These are phyloP conservation scores for Cryptococcus depauperatus DNA, from an alignment of 1,284 basidiomycete species.

Conservation along the genomic window DNA sequence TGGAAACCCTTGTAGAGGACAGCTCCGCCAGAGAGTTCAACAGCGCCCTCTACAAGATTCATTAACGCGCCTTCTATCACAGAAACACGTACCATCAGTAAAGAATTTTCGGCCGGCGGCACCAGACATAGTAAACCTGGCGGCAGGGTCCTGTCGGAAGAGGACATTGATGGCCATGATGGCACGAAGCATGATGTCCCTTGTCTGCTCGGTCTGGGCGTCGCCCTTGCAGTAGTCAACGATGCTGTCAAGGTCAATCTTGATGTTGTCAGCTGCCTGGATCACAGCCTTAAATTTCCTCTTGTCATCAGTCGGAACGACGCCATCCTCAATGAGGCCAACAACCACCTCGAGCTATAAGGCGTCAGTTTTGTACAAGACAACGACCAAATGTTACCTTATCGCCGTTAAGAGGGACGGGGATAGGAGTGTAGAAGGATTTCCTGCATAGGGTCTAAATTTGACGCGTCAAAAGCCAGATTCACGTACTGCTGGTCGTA, in stretches of 20 bases:
- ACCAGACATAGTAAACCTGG: slow-evolving; percentile 35
- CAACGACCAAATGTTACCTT: no score
- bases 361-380: background rate
- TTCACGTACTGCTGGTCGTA: slow-evolving; percentile 32
- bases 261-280: slow-evolving; percentile 22
- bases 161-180: slow-evolving; percentile 39
- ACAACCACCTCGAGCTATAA: slow-evolving; percentile 30
- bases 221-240: slow-evolving; percentile 32
- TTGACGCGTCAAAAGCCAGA: background rate
- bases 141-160: slow-evolving; percentile 36
- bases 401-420: slow-evolving; percentile 19
- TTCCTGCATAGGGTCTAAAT: slow-evolving; percentile 23
- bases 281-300: slow-evolving; percentile 39
- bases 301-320: slow-evolving; percentile 26
- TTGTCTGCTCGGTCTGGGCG: slow-evolving; percentile 28
- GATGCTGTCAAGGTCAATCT: slow-evolving; percentile 35
- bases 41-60: slow-evolving; percentile 20
- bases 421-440: slow-evolving; percentile 35
- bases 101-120: slow-evolving; percentile 42
- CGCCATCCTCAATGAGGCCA: slow-evolving; percentile 35
- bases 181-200: slow-evolving; percentile 28
- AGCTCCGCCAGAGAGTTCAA: slow-evolving; percentile 32
- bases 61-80: slow-evolving; percentile 3
- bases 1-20: slow-evolving; percentile 42
- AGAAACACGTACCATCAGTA: no score